phyloP scores from a whole-genome alignment of 768 basidiomycete species.

The Mycena haematopus region DNA sequence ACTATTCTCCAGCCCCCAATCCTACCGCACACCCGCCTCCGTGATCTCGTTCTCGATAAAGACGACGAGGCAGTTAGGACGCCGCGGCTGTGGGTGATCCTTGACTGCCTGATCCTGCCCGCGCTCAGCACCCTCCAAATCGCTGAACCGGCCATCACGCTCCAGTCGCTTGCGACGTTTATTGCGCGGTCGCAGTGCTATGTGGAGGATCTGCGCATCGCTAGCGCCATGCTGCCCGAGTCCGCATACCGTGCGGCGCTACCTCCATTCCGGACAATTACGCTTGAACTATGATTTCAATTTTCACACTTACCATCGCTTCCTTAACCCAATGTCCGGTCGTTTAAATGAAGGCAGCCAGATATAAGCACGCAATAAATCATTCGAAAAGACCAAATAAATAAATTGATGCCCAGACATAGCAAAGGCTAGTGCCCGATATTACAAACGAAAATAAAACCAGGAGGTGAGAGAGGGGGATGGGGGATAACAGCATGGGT shows the following conservation, averaged over 20 bases:
- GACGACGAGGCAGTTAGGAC: not conserved
- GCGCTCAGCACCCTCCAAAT: not conserved
- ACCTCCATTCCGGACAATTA: not conserved
- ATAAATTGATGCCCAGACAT: no score
- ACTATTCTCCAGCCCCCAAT: not conserved
- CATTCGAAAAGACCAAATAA: no score
- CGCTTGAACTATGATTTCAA: not conserved
- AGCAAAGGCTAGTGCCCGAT: no score
- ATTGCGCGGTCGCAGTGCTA: conserved; percentile 4
- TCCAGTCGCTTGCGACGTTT: not conserved
- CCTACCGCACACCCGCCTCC: not conserved
- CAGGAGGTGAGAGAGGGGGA: no score
- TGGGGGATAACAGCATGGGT: no score
- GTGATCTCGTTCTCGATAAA: not conserved
- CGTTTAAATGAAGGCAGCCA: no score
- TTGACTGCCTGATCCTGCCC: not conserved
- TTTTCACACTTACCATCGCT: no score
- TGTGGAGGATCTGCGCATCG: not conserved
- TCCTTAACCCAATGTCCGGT: no score
- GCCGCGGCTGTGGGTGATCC: not conserved
- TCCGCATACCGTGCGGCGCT: not conserved
- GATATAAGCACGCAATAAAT: no score
- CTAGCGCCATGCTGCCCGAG: not conserved
- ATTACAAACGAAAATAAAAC: no score
- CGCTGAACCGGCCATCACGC: not conserved